Percentiles rank a stretch among this genome's conserved stretches.
Conservation (phyloP, 495 filamentous ascomycete genomes). For the Penicillium robsamsonii region DNA sequence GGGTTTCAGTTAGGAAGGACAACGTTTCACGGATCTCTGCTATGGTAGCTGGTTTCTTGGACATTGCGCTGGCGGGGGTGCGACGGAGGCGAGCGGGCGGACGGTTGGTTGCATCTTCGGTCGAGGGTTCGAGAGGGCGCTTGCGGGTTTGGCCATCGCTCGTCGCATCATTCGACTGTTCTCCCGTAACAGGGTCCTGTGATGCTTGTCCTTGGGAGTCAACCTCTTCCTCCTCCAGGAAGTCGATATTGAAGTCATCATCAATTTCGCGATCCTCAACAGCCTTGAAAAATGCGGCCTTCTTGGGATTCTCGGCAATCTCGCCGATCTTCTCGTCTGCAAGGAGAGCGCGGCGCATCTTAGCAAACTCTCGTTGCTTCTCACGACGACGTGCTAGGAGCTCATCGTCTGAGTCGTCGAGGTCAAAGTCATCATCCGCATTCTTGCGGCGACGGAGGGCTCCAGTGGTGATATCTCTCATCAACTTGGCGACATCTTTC, state of each 20-base stretch:
- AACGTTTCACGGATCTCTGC: conserved; percentile 76
- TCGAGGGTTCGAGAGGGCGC: conserved; percentile 46
- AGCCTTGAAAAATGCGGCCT: conserved; percentile 80
- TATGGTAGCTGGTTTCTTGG: conserved; percentile 65
- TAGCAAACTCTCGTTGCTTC: conserved; percentile 84
- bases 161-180: conserved; percentile 26
- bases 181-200: conserved; percentile 36
- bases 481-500: conserved; percentile 82
- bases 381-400: conserved; percentile 69
- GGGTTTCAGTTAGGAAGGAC: conserved; percentile 78
- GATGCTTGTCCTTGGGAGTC: conserved; percentile 43
- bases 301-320: conserved; percentile 87
- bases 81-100: conserved; percentile 64
- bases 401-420: conserved; percentile 86
- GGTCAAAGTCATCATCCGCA: conserved; percentile 69
- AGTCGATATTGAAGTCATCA: conserved; percentile 74
- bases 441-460: conserved; percentile 75
- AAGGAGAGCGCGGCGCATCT: conserved; percentile 85
- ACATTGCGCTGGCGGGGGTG: conserved; percentile 52
- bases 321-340: conserved; percentile 88
- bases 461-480: conserved; percentile 87
- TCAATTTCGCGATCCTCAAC: conserved; percentile 82
- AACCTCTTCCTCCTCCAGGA: conserved; percentile 57
- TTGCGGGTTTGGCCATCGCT: conserved; percentile 53
- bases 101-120: conserved; percentile 50